Evolutionary conservation across 768 basidiomycete species (phyloP).

Genomic region (Solioccasus polychromus): DNA sequence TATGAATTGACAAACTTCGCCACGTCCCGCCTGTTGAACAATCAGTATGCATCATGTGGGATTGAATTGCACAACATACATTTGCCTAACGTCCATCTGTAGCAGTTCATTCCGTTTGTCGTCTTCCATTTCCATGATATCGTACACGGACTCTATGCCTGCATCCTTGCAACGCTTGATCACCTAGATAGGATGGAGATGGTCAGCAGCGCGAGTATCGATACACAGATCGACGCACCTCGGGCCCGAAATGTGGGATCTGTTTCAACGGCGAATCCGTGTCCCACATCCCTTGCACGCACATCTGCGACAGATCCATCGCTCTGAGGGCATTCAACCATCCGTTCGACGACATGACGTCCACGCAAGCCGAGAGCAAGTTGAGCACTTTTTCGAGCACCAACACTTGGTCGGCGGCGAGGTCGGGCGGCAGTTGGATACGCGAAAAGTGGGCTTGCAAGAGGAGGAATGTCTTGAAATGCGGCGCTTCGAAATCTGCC

Average conservation of each 20-base stretch:
- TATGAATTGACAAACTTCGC: slow-evolving; percentile 96
- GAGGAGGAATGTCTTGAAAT: slow-evolving; percentile 97
- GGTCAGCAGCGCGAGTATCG: background rate
- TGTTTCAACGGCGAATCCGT: slow-evolving; percentile 93
- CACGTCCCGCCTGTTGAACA: slow-evolving; percentile 72
- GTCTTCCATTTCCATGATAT: slow-evolving; percentile 98
- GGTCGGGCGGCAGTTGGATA: slow-evolving; percentile 86
- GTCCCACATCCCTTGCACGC: slow-evolving; percentile 98
- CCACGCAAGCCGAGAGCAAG: slow-evolving; percentile 89
- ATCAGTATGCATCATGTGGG: background rate
- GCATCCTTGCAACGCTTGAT: slow-evolving; percentile 82
- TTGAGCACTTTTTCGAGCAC: slow-evolving; percentile 91
- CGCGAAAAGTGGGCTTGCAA: slow-evolving; percentile 97
- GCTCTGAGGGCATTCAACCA: slow-evolving; percentile 93
- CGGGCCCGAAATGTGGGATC: slow-evolving; percentile 92
- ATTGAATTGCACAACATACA: slow-evolving; percentile 51
- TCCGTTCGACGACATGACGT: slow-evolving; percentile 97
- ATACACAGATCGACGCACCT: slow-evolving; percentile 45
- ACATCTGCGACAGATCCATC: slow-evolving; percentile 99
- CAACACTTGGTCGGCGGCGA: slow-evolving; percentile 85
- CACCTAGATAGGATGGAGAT: slow-evolving; percentile 51
- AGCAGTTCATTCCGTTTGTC: slow-evolving; percentile 77
- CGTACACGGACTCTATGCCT: slow-evolving; percentile 87
- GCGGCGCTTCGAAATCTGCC: slow-evolving; percentile 87
- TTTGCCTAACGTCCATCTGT: slow-evolving; percentile 80